Evolutionary conservation across 352 stramenopile genomes (phyloP), one percentile per base, ranked within the genome.

Genomic region (Globisporangium spinosum): DNA sequence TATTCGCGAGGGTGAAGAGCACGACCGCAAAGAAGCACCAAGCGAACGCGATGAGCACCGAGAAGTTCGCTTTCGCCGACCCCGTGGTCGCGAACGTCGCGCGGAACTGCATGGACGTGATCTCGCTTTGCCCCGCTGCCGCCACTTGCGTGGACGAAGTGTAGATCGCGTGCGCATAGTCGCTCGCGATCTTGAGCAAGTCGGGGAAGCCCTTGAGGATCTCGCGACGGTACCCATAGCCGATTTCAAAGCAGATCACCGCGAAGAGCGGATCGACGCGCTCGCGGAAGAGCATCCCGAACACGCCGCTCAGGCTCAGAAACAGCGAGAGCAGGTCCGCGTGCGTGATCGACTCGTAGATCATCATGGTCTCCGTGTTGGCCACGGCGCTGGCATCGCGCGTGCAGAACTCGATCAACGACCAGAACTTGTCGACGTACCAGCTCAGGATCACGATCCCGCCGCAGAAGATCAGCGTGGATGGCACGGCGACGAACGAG

Each of bases 381-480:
- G 62, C 51, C 29, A 68, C 56, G 2, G 70, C 62, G 56, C 78
- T 72, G 0, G 60, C 43, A 56, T 76, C 68, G 17, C 66, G 58
- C 62, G 54, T 73, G 71, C 13, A 34, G 59, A 60, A 78, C 43
- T 81, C 77, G 2, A 65, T 71, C 51, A 83, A 69, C 6, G 70
- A 71, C 71, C 71, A 83, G 55, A 68, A 79, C n/a, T 70, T 73
- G 61, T 85, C 77, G 29, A 85, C 23, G 5, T 77, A 69, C 49
- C 67, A 78, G 25, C 67, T 76, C 1, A 78, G 7, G 1, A 83
- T 17, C 32, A 83, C 68, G 9, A 76, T 47, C 2, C 76, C 34
- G 0, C 75, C 76, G 12, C 77, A 75, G 22, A 76, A 65, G 3
- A 79, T 29, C 6, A 85, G 64, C 51, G 68, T 68, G 9, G 58